Evolutionary conservation across 2,329 filamentous ascomycete species (phyloP).

Genomic region (Xylaria sp.): DNA sequence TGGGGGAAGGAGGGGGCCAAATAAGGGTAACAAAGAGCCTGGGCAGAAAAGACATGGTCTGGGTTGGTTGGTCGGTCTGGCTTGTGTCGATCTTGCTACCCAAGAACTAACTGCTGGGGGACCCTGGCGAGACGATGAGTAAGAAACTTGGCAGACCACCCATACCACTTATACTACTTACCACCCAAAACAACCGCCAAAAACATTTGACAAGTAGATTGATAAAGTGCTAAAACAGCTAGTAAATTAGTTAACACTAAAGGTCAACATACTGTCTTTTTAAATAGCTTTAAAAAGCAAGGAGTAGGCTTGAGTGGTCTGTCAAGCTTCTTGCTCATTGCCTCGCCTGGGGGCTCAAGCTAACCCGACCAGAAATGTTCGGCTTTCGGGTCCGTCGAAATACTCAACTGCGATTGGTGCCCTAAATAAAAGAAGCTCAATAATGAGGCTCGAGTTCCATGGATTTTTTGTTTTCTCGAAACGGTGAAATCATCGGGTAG

Average conservation of each 20-base stretch:
- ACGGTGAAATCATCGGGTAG: constrained; percentile 4
- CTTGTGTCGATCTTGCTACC: constrained; percentile 21
- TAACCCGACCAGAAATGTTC: neutral
- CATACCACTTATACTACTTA: no score
- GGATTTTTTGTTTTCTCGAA: neutral
- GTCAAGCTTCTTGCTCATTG: no score
- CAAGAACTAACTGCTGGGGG: constrained; percentile 6
- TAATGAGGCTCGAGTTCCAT: constrained; percentile 5
- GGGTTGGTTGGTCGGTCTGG: no score
- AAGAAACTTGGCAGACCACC: no score
- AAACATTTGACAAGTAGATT: no score
- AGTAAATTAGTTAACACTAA: no score
- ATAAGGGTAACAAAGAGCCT: neutral
- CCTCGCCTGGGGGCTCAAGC: neutral
- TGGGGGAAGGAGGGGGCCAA: neutral
- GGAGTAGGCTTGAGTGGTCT: no score
- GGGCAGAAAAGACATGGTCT: neutral
- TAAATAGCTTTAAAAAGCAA: no score
- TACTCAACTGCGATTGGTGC: neutral
- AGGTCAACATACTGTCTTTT: no score
- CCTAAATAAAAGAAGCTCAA: neutral
- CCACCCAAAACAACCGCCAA: no score
- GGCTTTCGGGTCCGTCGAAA: constrained; percentile 6
- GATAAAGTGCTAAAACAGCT: no score
- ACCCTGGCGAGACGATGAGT: no score